phyloP scores from a whole-genome alignment of 2,329 filamentous ascomycete genomes.

The Xylariaceae sp. region DNA sequence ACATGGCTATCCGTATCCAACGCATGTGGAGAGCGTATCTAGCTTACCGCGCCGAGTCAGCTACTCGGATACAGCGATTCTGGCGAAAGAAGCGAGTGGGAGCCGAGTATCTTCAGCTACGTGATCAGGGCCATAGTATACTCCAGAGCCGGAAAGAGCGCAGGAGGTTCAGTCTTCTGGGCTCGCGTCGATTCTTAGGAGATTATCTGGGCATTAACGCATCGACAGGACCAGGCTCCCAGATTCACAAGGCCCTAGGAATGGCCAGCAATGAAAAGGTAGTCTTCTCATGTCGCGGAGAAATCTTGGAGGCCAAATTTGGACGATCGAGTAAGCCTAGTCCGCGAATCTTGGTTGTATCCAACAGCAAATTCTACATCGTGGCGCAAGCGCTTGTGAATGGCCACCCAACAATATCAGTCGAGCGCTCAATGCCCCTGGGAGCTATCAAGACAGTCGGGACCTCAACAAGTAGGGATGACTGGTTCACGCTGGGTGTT shows the following conservation, averaged over 20 bases:
- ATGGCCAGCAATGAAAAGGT: conserved; percentile 68
- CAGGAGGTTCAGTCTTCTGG: conserved; percentile 82
- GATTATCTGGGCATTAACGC: conserved; percentile 92
- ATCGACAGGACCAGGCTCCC: conserved; percentile 69
- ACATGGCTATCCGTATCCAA: conserved; percentile 97
- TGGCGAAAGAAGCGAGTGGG: conserved; percentile 92
- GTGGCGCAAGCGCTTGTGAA: conserved; percentile 80
- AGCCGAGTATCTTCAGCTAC: conserved; percentile 79
- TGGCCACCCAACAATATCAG: conserved; percentile 71
- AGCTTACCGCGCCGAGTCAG: conserved; percentile 85
- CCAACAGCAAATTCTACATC: conserved; percentile 81
- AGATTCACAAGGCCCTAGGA: conserved; percentile 70
- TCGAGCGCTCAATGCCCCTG: conserved; percentile 76
- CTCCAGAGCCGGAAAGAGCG: conserved; percentile 85
- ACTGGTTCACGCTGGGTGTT: conserved; percentile 92
- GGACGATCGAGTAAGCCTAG: conserved; percentile 92
- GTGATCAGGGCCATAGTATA: conserved; percentile 80
- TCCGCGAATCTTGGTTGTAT: conserved; percentile 78
- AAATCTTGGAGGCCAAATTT: conserved; percentile 88
- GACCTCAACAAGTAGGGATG: conserved; percentile 75
- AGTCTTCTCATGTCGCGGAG: conserved; percentile 86
- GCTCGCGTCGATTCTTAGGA: conserved; percentile 85
- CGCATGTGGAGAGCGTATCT: conserved; percentile 96
- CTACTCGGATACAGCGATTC: conserved; percentile 88
- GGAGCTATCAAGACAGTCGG: conserved; percentile 86